Base-by-base conservation (phyloP, 2,329 filamentous ascomycete genomes). In the Diaporthe destruens region DNA sequence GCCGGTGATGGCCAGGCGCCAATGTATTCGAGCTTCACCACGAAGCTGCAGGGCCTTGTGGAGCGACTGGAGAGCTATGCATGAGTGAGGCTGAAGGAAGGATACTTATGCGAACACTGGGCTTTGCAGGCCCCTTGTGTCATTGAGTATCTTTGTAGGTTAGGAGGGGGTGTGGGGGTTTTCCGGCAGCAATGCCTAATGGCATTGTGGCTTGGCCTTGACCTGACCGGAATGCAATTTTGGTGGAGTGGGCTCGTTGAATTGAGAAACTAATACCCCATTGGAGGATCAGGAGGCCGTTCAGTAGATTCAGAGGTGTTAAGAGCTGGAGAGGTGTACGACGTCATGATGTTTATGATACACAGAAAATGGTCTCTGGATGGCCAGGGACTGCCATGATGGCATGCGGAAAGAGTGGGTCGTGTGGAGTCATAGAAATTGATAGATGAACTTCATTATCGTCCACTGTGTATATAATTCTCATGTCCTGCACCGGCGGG, bases 31-130 rank as follows among this genome's bases (percentile, higher is more conserved):
- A 79, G 80, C 16, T 84, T 82, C 39, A 78, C 81, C 14, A 79
- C 80, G 42, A 80, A 82, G 25, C 79, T 86, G n/a, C 80, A 83
- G 75, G 78, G 79, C 16, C 80, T 86, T 53, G 81, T 83, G 2
- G 80, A 81, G 42, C 81, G 83, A 72, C 77, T 86, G 3, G 80
- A 83, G 73, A 77, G 76, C 59, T 69, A 56, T 25, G 49, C 53
- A n/a, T 74, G 29, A 72, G 23, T 74, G 29, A 72, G 23, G 57
- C 7, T 34, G 32, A 51, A 34, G 18, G 36, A 51, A 18, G 18
- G 23, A 49, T 6, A 29, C 29, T 23, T 20, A 9, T 23, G 44
- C 29, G 14, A 59, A 53, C 18, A 1, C 9, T 44, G 39, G 56
- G 55, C 18, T 34, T 18, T 54, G 34, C 44, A 44, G 20, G 32